phyloP scores from a whole-genome alignment of 441 rosid species.

The Codiaeum variegatum region DNA sequence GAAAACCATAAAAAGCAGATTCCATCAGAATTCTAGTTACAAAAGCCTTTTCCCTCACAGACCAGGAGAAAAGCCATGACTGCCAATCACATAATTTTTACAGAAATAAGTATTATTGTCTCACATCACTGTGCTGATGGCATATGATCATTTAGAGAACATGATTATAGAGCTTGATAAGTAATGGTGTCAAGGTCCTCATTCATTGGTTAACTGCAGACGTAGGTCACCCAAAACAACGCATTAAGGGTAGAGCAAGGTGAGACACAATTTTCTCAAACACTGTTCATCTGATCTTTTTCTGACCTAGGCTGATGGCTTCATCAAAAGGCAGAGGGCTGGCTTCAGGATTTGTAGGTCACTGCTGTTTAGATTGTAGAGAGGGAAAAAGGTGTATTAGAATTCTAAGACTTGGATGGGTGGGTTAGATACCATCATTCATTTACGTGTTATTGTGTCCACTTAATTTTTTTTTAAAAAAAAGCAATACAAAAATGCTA shows the following conservation, averaged over 20 bases:
- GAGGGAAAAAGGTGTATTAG: constrained; percentile 48
- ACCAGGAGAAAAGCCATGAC: constrained; percentile 20
- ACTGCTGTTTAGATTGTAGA: constrained; percentile 73
- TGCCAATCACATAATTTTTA: constrained; percentile 23
- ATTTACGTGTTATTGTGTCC: constrained; percentile 13
- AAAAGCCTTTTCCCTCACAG: constrained; percentile 18
- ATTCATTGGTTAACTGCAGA: constrained; percentile 32
- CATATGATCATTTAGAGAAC: constrained; percentile 18
- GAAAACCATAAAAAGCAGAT: constrained; percentile 16
- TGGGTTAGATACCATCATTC: constrained; percentile 29
- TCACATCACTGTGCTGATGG: constrained; percentile 24
- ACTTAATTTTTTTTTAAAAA: constrained; percentile 9
- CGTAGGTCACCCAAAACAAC: constrained; percentile 32
- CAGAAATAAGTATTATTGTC: constrained; percentile 20
- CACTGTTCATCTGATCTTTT: constrained; percentile 34
- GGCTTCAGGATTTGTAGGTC: constrained; percentile 82
- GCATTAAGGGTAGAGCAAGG: constrained; percentile 32
- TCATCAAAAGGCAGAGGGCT: constrained; percentile 46
- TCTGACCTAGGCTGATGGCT: constrained; percentile 37
- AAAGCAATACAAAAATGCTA: constrained; percentile 14
- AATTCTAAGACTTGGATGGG: constrained; percentile 34
- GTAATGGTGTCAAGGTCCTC: constrained; percentile 30
- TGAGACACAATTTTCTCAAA: constrained; percentile 33
- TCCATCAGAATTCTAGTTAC: constrained; percentile 21
- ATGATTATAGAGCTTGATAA: constrained; percentile 20